Percentiles rank a stretch among this genome's conserved stretches.
Conservation (phyloP, 768 basidiomycete species). For the Kwoniella pini region DNA sequence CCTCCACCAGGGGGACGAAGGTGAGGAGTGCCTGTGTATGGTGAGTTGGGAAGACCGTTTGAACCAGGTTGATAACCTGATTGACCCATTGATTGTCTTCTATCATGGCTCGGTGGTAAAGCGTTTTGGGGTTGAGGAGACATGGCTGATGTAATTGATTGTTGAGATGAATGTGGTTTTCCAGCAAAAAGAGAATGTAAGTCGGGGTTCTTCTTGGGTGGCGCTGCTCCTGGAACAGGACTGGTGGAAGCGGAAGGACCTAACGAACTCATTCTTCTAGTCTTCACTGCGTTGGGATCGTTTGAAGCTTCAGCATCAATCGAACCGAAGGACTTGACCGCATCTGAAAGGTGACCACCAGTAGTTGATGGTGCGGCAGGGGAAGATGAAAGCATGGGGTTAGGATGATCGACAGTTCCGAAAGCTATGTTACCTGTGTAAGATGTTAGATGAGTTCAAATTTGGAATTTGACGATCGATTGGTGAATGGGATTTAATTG, state of each 20-base stretch:
- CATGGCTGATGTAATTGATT: constrained; percentile 16
- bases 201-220: constrained; percentile 55
- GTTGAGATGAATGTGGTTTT: constrained; percentile 22
- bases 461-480: background rate
- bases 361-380: constrained; percentile 67
- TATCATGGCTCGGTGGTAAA: constrained; percentile 22
- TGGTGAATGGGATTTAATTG: background rate
- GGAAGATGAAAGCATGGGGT: constrained; percentile 76
- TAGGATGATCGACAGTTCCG: constrained; percentile 82
- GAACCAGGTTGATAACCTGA: constrained; percentile 21
- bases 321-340: constrained; percentile 80
- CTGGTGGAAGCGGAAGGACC: constrained; percentile 26
- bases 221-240: constrained; percentile 24
- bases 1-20: constrained; percentile 29
- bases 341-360: constrained; percentile 61
- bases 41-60: constrained; percentile 19
- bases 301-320: constrained; percentile 61
- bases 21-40: constrained; percentile 27
- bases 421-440: constrained; percentile 68
- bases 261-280: constrained; percentile 18
- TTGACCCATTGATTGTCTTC: constrained; percentile 34
- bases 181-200: constrained; percentile 57
- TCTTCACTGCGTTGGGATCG: constrained; percentile 58
- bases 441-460: background rate
- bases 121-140: constrained; percentile 19